These are phyloP conservation scores for Ascoidea tarda DNA, from an alignment of 805 yeast genomes.

Conservation along the genomic window DNA sequence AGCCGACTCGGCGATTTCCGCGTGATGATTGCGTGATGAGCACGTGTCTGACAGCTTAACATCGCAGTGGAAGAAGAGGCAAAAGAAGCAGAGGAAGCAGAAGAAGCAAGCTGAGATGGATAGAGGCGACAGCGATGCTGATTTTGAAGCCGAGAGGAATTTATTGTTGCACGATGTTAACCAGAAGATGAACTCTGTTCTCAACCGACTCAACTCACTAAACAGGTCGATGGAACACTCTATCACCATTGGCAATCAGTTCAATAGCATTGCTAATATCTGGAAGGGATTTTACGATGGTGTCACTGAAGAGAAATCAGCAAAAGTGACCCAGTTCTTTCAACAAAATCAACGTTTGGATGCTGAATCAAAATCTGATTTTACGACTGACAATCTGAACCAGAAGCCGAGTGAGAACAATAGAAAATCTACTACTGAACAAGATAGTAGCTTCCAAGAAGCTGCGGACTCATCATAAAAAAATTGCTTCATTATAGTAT, in stretches of 20 bases:
- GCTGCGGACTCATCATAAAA: too few relatives aligned
- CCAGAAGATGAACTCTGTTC: neutral
- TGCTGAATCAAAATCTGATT: neutral
- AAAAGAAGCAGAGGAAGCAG: neutral
- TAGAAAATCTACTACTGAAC: too few relatives aligned
- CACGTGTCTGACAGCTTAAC: neutral
- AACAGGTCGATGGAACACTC: neutral
- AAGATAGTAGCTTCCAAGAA: too few relatives aligned
- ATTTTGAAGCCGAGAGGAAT: neutral
- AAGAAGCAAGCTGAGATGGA: neutral
- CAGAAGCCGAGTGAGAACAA: too few relatives aligned
- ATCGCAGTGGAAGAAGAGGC: neutral
- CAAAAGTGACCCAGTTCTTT: neutral
- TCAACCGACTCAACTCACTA: too few relatives aligned
- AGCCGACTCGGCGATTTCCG: too few relatives aligned
- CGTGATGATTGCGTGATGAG: too few relatives aligned
- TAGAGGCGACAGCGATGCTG: neutral
- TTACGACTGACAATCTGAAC: neutral
- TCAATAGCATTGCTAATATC: neutral
- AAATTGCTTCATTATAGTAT: neutral
- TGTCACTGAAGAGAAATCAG: neutral
- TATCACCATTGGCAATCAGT: neutral
- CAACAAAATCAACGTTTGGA: neutral
- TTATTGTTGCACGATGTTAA: neutral
- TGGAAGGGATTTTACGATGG: neutral